Base-by-base conservation (phyloP, 768 basidiomycete genomes). In the Suillus sp. region DNA sequence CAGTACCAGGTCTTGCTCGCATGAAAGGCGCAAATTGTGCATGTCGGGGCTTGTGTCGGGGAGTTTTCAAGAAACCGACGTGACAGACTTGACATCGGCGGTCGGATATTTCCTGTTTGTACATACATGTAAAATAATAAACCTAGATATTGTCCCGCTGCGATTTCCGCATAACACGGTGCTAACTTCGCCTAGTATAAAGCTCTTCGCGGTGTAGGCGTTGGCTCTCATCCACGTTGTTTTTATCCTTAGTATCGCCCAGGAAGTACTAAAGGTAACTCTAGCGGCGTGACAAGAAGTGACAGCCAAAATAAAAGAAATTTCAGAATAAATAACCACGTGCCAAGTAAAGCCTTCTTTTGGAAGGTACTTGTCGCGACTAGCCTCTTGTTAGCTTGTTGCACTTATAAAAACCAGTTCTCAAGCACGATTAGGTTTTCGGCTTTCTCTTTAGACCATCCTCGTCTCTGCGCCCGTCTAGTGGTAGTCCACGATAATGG, bases 281-380 rank as follows among this genome's bases (percentile, higher is more conserved):
- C 20, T 50, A 40, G 20, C 4, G 9, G 34, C 16, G 55, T 56
- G 35, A 56, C 35, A 25, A 51, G 30, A 32, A 10, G 32, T 48
- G 47, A 50, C 48, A 53, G 20, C 25, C 14, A 40, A 57, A 57
- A 57, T 27, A 30, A 57, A 18, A 27, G 27, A 40, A 30, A 27
- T 40, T 34, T 38, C 25, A 56, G 14, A 18, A 13, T 20, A 56
- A 57, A 30, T 25, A 11, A 18, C 56, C 56, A 57, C 56, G 56
- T 57, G 55, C 35, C 30, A 32, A 22, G 5, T 43, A 13, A 53
- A 54, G 42, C 14, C 75, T 69, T 54, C 64, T 50, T 75, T 68
- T 60, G 75, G 74, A 67, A 71, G 8, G 54, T 53, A 40, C 65
- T 73, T 76, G 65, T 65, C 58, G 51, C 55, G 48, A 58, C 65